Base-by-base conservation (phyloP, 2,329 filamentous ascomycete species). In the Coniochaeta prunicola region DNA sequence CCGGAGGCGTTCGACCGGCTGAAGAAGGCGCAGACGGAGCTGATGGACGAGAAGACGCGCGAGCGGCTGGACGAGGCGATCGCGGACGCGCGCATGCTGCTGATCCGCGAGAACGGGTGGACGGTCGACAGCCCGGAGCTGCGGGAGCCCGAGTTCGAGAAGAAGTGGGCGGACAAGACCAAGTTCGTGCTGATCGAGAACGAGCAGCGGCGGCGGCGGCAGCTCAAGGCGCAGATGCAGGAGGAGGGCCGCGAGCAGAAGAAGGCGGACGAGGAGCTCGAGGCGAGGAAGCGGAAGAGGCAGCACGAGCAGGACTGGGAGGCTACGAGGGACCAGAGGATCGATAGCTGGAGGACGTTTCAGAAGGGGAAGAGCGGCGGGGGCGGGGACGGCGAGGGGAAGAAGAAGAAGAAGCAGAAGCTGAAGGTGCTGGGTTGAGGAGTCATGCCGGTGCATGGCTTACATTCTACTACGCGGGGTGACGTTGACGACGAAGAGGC, bases 241-340 rank as follows among this genome's bases (percentile, higher is more conserved):
- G 94, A 99, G 74, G 93, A 99, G 73, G 94, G 94, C 7, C 82
- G 94, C 58, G 88, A 94, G 77, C 87, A 96, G 81, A 85, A 86
- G 70, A 89, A 89, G 71, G 87, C 87, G 67, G 94, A 99, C 24
- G 90, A 92, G 66, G 93, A 97, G 76, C 62, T 89, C 10, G 91
- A 93, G 67, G 83, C 83, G 65, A 79, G 90, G 67, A 93, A 92
- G 77, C 82, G 89, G 66, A 93, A 93, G 83, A 82, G 94, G 61
- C 92, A 97, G 70, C 91, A 94, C 72, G 92, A 97, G 64, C 86
- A 94, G 76, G 89, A 92, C 63, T 99, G 94, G 94, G 94, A 99
- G 78, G 87, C 90, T 69, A 96, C 89, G 28, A 80, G 94, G 53
- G 94, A 99, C 61, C 84, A 91, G 75, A 83, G 94, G 64, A 97